Evolutionary conservation across 441 rosid genomes (phyloP), one percentile per base, ranked within the genome.

Genomic region (Flueggea neowawraea): DNA sequence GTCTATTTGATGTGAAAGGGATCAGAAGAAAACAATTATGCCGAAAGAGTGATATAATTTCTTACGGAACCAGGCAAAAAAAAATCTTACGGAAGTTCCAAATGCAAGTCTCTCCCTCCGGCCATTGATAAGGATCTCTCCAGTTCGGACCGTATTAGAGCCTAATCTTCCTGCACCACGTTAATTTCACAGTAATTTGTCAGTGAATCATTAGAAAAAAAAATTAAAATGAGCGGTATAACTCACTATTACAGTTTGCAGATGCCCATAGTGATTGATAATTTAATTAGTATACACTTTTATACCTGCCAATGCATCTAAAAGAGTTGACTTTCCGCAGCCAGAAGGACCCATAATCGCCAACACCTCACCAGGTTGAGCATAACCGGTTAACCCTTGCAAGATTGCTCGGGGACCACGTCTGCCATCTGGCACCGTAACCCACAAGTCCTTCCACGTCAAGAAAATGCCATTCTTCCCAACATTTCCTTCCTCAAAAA

Each of bases 261-360:
- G 28, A 22, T 22, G 28, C 28, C 28, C 28, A 22, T 22, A 22
- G 7, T 47, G 10, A 4, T 47, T 47, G 50, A 14, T 47, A 9
- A 14, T 36, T 5, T 36, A 36, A 36, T 36, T 5, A 36, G 41
- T 36, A 8, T 36, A 36, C 41, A 11, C 10, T 11, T 6, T 41
- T 14, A 16, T 61, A 75, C 84, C 82, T 13, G 80, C 79, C 67
- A 80, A 62, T 1, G 78, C 62, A 49, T 80, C 82, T 1, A 80
- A 68, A 44, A 78, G 85, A 3, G 85, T 68, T 0, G 85, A 75
- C 64, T 80, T 78, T 63, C 85, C 85, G n/a, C 54, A 72, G 15
- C 85, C 85, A 1, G 80, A 80, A 66, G 85, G 85, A 32, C 83
- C 85, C 83, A 79, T 67, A 31, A 78, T 56, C 22, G 82, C 86